Percentiles rank a stretch among this genome's conserved stretches.
These are phyloP conservation scores for Nemania serpens DNA, from an alignment of 2,329 filamentous ascomycete species.

Conservation along the genomic window DNA sequence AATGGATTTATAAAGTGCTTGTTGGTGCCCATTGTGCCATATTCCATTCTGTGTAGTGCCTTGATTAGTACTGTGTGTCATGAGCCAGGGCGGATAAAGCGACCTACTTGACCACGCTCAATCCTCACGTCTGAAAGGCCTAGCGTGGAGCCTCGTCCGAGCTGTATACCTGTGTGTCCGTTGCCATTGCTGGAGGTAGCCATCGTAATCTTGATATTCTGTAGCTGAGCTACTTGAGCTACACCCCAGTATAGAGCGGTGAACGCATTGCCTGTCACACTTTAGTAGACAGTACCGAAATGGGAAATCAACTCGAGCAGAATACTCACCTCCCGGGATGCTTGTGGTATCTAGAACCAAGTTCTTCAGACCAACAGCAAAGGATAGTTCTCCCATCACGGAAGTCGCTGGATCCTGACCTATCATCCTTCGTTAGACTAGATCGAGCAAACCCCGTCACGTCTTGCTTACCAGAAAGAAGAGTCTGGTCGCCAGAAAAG, in stretches of 20 bases:
- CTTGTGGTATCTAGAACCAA: slow-evolving; percentile 49
- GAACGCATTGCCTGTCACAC: slow-evolving; percentile 40
- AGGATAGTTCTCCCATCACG: slow-evolving; percentile 46
- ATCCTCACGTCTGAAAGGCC: slow-evolving; percentile 48
- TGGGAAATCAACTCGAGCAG: not conserved
- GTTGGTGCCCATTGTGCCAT: slow-evolving; percentile 50
- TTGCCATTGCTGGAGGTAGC: slow-evolving; percentile 41
- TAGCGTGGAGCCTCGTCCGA: slow-evolving; percentile 49
- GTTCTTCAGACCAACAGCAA: slow-evolving; percentile 51
- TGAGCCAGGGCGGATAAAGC: not conserved
- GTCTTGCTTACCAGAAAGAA: slow-evolving; percentile 41
- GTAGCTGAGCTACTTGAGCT: slow-evolving; percentile 49
- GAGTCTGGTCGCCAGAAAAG: slow-evolving; percentile 41
- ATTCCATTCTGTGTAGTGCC: slow-evolving; percentile 45
- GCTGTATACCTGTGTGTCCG: slow-evolving; percentile 49
- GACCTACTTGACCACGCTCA: slow-evolving; percentile 45
- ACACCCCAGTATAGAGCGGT: slow-evolving; percentile 51
- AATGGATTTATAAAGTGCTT: slow-evolving; percentile 50
- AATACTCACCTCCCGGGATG: slow-evolving; percentile 40
- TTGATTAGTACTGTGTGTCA: slow-evolving; percentile 15
- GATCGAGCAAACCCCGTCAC: not conserved
- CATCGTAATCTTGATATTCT: slow-evolving; percentile 51
- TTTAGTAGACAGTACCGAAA: slow-evolving; percentile 11
- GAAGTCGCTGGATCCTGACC: slow-evolving; percentile 45
- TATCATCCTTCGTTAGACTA: slow-evolving; percentile 27